Evolutionary conservation across 148 eudicot species (phyloP), one percentile per base, ranked within the genome.

Genomic region (Oxyria digyna): DNA sequence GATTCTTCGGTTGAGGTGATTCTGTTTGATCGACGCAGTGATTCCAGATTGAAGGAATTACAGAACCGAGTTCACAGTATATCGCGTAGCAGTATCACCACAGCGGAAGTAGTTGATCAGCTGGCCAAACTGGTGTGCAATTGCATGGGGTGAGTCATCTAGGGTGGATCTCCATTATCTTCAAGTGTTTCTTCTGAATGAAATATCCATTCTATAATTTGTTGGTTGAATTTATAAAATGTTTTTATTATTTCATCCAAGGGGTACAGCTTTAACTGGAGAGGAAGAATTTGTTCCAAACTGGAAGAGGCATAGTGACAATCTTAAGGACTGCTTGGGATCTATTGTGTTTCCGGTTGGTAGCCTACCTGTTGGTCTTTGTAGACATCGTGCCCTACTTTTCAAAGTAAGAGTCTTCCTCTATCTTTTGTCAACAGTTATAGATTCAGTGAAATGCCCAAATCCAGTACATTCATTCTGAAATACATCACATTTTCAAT

Each of bases 261-360:
- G 98, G 85, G 87, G 87, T 67, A 83, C 86, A 80, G 80, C 87
- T 81, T 73, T 84, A 37, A 67, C 79, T 59, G 83, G 83, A 74
- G 98, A 93, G 83, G 87, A 85, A 68, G 90, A 75, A 54, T 72
- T 85, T 72, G 69, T 85, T 68, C 82, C 89, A 14, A 74, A 73
- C 43, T 94, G 99, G 99, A 87, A 87, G 79, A 84, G 85, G 69
- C 74, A 83, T 78, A 84, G 87, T 72, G 81, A 81, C 74, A 73
- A 78, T 55, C 83, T 88, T 43, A 88, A 87, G 82, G 91, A 87
- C 65, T 76, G 87, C 72, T 67, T 94, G 74, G 85, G 93, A 55
- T 94, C 99, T 68, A 75, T 85, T 71, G 96, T 94, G 72, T 82
- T 94, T 76, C 97, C 99, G 18, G 79, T 88, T 78, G 96, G 99